These are phyloP conservation scores for Boeremia lycopersici DNA, from an alignment of 2,329 filamentous ascomycete species.

Conservation along the genomic window DNA sequence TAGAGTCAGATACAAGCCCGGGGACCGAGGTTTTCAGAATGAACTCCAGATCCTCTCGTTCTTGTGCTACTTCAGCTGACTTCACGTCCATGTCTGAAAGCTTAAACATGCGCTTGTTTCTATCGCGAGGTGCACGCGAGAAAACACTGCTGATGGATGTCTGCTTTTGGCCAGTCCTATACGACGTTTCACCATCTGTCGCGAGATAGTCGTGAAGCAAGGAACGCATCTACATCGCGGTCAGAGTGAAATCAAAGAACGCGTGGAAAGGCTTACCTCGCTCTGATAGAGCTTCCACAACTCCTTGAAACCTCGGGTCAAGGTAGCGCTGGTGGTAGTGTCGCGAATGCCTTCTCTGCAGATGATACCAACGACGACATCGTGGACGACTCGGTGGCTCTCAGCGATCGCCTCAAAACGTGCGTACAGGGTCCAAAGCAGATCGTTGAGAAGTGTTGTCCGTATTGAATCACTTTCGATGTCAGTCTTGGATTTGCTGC, in stretches of 20 bases:
- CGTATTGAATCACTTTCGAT: constrained; percentile 74
- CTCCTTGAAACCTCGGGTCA: constrained; percentile 91
- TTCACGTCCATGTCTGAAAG: constrained; percentile 84
- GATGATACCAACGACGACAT: constrained; percentile 85
- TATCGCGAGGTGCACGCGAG: constrained; percentile 57
- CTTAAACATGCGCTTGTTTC: constrained; percentile 73
- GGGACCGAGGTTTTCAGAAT: constrained; percentile 93
- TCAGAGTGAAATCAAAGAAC: neutral
- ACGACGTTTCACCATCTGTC: constrained; percentile 78
- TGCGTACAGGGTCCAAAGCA: constrained; percentile 89
- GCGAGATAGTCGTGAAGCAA: constrained; percentile 95
- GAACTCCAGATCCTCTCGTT: constrained; percentile 85
- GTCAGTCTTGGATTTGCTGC: constrained; percentile 63
- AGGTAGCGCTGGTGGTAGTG: constrained; percentile 59
- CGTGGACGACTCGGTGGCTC: constrained; percentile 90
- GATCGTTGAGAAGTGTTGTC: constrained; percentile 85
- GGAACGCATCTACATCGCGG: constrained; percentile 69
- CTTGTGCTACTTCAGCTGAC: constrained; percentile 76
- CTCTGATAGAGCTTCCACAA: constrained; percentile 98
- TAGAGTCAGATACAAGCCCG: constrained; percentile 79
- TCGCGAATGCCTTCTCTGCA: constrained; percentile 73
- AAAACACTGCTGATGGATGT: constrained; percentile 59
- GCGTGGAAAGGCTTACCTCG: constrained; percentile 57
- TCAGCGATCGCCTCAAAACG: constrained; percentile 98
- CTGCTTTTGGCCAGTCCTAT: constrained; percentile 59